Conservation (phyloP, 192 early-diverging fungal species). For the Geosiphon pyriformis region DNA sequence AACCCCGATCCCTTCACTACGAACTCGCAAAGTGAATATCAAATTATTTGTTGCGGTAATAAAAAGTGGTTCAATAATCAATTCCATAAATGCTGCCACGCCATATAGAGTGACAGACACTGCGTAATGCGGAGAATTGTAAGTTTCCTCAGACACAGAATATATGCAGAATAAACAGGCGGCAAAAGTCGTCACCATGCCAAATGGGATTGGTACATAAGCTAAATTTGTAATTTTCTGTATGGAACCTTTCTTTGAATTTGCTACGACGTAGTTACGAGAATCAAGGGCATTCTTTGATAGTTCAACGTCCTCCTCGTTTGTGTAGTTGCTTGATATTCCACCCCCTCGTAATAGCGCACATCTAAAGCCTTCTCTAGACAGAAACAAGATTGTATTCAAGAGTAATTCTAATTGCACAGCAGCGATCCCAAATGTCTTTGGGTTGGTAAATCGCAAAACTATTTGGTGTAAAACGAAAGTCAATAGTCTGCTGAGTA, state of each 20-base stretch:
- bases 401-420: conserved; percentile 81
- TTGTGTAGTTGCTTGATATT: conserved; percentile 4
- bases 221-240: conserved; percentile 70
- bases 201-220: conserved; percentile 61
- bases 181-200: conserved; percentile 51
- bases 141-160: conserved; percentile 28
- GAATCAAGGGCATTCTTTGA: conserved; percentile 29
- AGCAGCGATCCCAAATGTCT: conserved; percentile 76
- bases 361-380: conserved; percentile 72
- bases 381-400: conserved; percentile 89
- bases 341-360: conserved; percentile 58
- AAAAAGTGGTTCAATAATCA: conserved; percentile 83
- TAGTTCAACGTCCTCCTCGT: background rate
- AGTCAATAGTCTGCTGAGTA: conserved; percentile 69
- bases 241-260: conserved; percentile 7
- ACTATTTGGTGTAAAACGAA: conserved; percentile 80
- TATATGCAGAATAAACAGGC: conserved; percentile 50
- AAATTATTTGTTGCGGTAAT: conserved; percentile 64
- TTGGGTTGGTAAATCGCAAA: conserved; percentile 60
- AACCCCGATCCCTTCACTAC: conserved; percentile 79
- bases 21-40: conserved; percentile 72
- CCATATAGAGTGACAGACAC: conserved; percentile 61
- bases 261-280: conserved; percentile 29
- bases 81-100: conserved; percentile 72
- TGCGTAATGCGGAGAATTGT: conserved; percentile 42